Evolutionary conservation across 2,329 filamentous ascomycete genomes (phyloP), one percentile per base, ranked within the genome.

Genomic region (Tricladium varicosporioides): DNA sequence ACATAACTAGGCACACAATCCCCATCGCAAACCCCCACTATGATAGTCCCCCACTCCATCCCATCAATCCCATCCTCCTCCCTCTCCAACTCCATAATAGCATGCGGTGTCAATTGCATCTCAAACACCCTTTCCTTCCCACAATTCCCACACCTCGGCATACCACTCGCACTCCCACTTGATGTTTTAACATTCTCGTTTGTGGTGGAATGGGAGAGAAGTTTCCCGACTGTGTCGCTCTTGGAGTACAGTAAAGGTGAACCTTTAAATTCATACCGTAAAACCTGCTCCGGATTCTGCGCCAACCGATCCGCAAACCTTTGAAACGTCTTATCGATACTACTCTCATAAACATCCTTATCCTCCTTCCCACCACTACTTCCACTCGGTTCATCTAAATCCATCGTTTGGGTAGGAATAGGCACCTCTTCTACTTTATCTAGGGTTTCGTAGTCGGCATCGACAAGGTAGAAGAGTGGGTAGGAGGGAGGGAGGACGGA

Each of bases 1-100:
- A 84, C 79, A 0, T 82, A 81, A 5, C 72, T 72, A 14, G 84
- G 83, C 66, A 81, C 78, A 70, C 94, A 97, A 71, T 97, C 91
- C 69, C 75, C 83, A 63, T 81, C 84, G 72, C 94, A 99, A 7
- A 95, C 91, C 0, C 85, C 92, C 40, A 97, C 78, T 57, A 99
- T 84, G 8, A 99, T 82, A 0, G 92, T 97, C 0, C 93, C 93
- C 94, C 94, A 99, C 68, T 99, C 94, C 94, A 99, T 99, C 0
- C 92, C 94, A 77, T 96, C 81, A 16, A 87, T 68, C 42, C 82
- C 83, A 64, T 85, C 72, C 56, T 88, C 86, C 44, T 92, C 89
- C 1, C 82, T 86, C 76, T 97, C 94, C 53, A 97, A 77, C 77
- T 95, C 89, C 58, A 85, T 84, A 67, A 99, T 99, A 2, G 92